Conservation (phyloP, 257 asterid species). For the Voacanga thouarsii region DNA sequence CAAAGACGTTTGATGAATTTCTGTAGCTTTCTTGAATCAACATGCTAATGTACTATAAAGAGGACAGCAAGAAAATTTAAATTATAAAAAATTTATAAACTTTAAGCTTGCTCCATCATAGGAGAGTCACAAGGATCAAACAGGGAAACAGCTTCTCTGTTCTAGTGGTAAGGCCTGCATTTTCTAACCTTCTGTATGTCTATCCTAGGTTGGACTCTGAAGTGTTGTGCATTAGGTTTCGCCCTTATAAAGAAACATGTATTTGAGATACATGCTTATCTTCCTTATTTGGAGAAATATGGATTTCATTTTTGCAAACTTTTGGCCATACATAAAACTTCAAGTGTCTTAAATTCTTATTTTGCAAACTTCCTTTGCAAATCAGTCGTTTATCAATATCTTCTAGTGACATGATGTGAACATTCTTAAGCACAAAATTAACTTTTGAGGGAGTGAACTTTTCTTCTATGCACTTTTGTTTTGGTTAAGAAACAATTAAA, state of each 20-base stretch:
- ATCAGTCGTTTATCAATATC: not conserved
- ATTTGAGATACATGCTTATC: not conserved
- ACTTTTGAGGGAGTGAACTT: not conserved
- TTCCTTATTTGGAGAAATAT: not conserved
- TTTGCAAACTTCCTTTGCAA: not conserved
- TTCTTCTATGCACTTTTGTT: not conserved
- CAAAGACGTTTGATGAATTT: not conserved
- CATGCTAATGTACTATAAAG: not conserved
- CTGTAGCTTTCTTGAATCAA: not conserved
- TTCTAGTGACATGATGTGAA: not conserved
- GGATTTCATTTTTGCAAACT: not conserved
- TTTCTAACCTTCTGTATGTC: not conserved
- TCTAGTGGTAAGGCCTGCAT: not conserved
- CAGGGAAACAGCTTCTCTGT: not conserved
- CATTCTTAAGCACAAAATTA: not conserved
- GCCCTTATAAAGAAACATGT: not conserved
- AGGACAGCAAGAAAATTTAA: not conserved
- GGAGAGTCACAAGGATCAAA: not conserved
- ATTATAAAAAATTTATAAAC: not conserved
- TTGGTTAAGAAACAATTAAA: not conserved
- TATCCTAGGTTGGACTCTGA: not conserved
- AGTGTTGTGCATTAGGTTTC: not conserved
- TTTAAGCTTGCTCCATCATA: not conserved
- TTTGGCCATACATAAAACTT: not conserved
- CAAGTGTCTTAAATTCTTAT: not conserved